These are phyloP conservation scores for Pichia exigua DNA, from an alignment of 805 yeast genomes.

Conservation along the genomic window DNA sequence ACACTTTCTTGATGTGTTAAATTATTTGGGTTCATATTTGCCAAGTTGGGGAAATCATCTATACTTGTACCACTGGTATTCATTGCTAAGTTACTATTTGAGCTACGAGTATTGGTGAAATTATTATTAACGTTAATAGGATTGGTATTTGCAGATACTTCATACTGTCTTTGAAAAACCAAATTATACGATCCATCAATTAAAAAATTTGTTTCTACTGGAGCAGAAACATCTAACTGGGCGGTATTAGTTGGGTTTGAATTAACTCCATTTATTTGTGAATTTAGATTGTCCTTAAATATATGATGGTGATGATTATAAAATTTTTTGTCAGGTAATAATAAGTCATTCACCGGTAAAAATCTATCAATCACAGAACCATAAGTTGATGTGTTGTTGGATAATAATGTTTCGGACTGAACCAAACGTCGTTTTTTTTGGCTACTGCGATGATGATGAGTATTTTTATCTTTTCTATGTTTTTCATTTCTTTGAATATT, in stretches of 20 bases:
- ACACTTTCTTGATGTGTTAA: slow-evolving; percentile 31
- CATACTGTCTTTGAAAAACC: not conserved
- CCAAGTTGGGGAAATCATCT: not conserved
- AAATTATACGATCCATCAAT: not conserved
- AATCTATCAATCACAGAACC: slow-evolving; percentile 6
- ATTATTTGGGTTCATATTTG: not conserved
- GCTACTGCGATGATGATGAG: not conserved
- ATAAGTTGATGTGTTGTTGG: slow-evolving; percentile 3
- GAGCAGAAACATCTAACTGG: not conserved
- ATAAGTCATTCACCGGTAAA: not conserved
- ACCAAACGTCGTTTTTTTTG: not conserved
- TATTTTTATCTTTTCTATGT: not conserved
- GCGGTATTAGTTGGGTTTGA: not conserved
- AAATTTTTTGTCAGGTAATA: not conserved
- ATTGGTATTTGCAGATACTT: not conserved
- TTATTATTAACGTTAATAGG: not conserved
- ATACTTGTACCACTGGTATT: not conserved
- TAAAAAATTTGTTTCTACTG: not conserved
- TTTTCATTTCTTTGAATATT: not conserved
- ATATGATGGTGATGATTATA: not conserved
- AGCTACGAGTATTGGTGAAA: not conserved
- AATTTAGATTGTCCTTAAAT: not conserved
- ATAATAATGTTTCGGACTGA: not conserved
- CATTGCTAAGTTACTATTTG: not conserved
- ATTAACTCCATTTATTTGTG: not conserved